Conservation (phyloP, 805 yeast genomes). For the Wickerhamomyces rabaulensis region DNA sequence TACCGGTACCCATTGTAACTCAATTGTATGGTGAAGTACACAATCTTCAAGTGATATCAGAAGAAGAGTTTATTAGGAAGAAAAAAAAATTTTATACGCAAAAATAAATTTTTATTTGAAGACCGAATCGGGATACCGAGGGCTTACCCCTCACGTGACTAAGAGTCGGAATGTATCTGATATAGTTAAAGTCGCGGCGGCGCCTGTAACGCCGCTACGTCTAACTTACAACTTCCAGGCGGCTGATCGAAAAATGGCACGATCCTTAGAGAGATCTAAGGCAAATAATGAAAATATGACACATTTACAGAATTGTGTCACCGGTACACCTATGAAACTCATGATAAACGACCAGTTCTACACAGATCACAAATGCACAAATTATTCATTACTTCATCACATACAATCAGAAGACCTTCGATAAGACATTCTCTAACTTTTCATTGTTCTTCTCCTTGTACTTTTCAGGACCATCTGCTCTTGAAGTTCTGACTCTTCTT, state of each 20-base stretch:
- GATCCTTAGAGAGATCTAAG: too few species aligned
- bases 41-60: background rate
- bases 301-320: too few species aligned
- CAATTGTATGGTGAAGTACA: background rate
- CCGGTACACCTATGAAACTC: too few species aligned
- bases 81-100: slow-evolving; percentile 1
- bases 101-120: slow-evolving; percentile 9
- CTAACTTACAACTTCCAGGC: too few species aligned
- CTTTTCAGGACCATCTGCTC: slow-evolving; percentile 54
- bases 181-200: too few species aligned
- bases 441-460: slow-evolving; percentile 38
- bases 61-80: background rate
- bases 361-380: background rate
- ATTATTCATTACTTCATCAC: background rate
- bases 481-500: slow-evolving; percentile 56
- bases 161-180: too few species aligned
- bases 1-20: slow-evolving; percentile 76
- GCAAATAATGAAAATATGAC: too few species aligned
- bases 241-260: too few species aligned
- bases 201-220: too few species aligned
- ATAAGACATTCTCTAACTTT: slow-evolving; percentile 32
- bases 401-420: slow-evolving; percentile 17
- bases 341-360: too few species aligned
- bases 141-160: slow-evolving; percentile 8
- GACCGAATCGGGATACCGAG: background rate